Evolutionary conservation across 1,284 basidiomycete species (phyloP), one percentile per base, ranked within the genome.

Genomic region (Neolentinus lepideus): DNA sequence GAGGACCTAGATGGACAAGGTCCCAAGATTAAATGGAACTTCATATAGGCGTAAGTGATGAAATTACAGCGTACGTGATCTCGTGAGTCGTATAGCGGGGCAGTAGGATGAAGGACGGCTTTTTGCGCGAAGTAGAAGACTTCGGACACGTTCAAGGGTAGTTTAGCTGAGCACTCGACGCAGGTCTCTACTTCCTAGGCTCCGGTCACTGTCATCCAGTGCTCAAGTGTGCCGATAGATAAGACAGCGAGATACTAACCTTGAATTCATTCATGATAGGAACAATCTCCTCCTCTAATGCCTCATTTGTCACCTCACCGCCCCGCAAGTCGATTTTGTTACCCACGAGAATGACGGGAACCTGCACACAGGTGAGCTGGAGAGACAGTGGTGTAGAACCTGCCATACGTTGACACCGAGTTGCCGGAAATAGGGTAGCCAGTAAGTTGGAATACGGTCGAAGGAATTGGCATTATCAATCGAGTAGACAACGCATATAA

Each of bases 101-200:
- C 96, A 3, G 95, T 97, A 1, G 97, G 96, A 69, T 98, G 94
- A 16, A 98, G 77, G 25, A 99, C 97, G 3, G 97, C 97, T 69
- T 98, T 98, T 72, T 98, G 96, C 0, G 97, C 96, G 70, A 98
- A 98, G 71, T 97, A 98, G 75, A 99, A 97, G n/a, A 98, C 93
- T 70, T 98, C 96, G 29, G 94, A 95, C 52, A 99, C 90, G 72
- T 99, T 99, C 58, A 95, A 71, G 22, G 91, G 88, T 52, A 90
- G 76, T 64, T 90, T 87, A 0, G 95, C 94, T 10, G 93, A 96
- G 68, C 94, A 97, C 73, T 98, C 96, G 31, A 99, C 92, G 65
- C 95, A 98, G 25, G 96, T 98, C 71, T 99, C 95, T 53, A 98
- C 94, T 81, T 96, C 93, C 92, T 95, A 61, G 14, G 43, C 35